phyloP scores from a whole-genome alignment of 345 rosid genomes.

The Noccaea bulbosa region DNA sequence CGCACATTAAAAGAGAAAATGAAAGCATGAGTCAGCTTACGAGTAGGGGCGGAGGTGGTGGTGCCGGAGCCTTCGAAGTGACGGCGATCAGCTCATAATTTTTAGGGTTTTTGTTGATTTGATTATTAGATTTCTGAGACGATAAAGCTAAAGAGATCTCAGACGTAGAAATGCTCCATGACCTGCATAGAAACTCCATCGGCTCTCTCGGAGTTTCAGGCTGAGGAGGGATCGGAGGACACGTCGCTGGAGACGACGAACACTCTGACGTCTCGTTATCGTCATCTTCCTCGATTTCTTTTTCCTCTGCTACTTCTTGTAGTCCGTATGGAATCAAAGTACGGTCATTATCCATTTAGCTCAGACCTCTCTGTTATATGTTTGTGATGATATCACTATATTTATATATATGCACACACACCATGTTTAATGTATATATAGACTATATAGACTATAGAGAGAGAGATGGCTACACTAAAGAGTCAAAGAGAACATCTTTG shows the following conservation, averaged over 20 bases:
- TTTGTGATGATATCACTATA: background rate
- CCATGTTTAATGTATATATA: slow-evolving; percentile 17
- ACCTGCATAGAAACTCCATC: slow-evolving; percentile 93
- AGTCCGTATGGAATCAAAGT: slow-evolving; percentile 35
- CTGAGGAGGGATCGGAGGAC: slow-evolving; percentile 43
- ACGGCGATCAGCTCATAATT: slow-evolving; percentile 4
- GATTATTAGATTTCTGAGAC: slow-evolving; percentile 35
- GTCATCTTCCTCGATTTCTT: slow-evolving; percentile 32
- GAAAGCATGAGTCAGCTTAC: slow-evolving; percentile 29
- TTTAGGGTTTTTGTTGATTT: slow-evolving; percentile 16
- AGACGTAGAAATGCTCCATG: slow-evolving; percentile 90
- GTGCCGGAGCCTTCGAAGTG: slow-evolving; percentile 12
- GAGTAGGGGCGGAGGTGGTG: slow-evolving; percentile 24
- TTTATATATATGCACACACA: slow-evolving; percentile 14
- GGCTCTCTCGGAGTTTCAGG: slow-evolving; percentile 90
- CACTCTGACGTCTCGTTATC: slow-evolving; percentile 35
- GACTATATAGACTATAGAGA: background rate
- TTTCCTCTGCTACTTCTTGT: slow-evolving; percentile 39
- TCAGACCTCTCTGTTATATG: slow-evolving; percentile 17
- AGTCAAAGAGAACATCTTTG: slow-evolving; percentile 37
- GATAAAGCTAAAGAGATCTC: slow-evolving; percentile 88
- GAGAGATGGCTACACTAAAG: slow-evolving; percentile 23
- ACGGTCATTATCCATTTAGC: slow-evolving; percentile 33
- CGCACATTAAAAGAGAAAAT: background rate
- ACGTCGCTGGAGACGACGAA: slow-evolving; percentile 26